These are phyloP conservation scores for Zygosaccharomyces pseudorouxii DNA, from an alignment of 805 yeast genomes.

Conservation along the genomic window DNA sequence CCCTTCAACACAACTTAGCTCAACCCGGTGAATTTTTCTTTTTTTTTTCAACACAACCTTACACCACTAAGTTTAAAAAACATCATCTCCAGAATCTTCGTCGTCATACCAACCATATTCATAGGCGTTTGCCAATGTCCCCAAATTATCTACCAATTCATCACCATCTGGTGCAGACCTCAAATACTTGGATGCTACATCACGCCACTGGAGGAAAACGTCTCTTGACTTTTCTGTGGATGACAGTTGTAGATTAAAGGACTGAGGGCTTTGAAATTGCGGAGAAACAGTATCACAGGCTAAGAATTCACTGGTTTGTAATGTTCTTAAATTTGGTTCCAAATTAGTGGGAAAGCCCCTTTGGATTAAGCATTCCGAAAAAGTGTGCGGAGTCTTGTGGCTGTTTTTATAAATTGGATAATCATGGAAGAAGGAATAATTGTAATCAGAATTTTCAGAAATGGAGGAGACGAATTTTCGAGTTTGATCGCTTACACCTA, in stretches of 20 bases:
- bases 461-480: constrained; percentile 26
- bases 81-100: constrained; percentile 42
- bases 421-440: constrained; percentile 24
- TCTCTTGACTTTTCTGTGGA: constrained; percentile 30
- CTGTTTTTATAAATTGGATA: constrained; percentile 12
- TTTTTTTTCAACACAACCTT: background rate
- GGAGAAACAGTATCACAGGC: constrained; percentile 32
- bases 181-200: constrained; percentile 31
- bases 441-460: constrained; percentile 8
- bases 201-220: constrained; percentile 31
- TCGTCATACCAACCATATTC: constrained; percentile 49
- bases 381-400: constrained; percentile 15
- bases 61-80: constrained; percentile 2
- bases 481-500: constrained; percentile 22
- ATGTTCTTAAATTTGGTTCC: constrained; percentile 3
- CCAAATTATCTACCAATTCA: constrained; percentile 48
- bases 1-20: constrained; percentile 1
- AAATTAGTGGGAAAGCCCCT: constrained; percentile 10
- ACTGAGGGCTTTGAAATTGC: constrained; percentile 13
- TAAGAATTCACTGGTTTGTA: constrained; percentile 20
- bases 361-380: constrained; percentile 19
- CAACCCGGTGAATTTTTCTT: background rate
- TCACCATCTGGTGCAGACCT: constrained; percentile 46
- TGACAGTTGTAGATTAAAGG: constrained; percentile 14
- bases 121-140: constrained; percentile 42